A percentile compares a stretch with the other conserved stretches of the same genome.
These are phyloP conservation scores for Coniochaeta prunicola DNA, from an alignment of 2,329 filamentous ascomycete genomes.

Conservation along the genomic window DNA sequence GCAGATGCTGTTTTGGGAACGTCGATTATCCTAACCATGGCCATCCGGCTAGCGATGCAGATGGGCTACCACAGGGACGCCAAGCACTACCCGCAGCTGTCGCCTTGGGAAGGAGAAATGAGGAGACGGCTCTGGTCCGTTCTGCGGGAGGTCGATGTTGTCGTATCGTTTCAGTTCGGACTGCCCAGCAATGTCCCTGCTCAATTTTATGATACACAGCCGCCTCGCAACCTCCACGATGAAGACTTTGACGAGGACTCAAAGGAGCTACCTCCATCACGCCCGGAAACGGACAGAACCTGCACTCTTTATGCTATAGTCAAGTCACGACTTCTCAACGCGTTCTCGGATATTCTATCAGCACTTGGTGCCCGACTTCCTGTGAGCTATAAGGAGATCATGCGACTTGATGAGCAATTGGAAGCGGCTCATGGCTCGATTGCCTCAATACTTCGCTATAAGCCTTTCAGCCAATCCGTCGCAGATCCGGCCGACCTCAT, in stretches of 20 bases:
- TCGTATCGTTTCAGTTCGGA: slow-evolving; percentile 45
- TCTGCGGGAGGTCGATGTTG: slow-evolving; percentile 36
- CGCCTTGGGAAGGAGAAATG: slow-evolving; percentile 44
- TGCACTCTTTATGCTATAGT: slow-evolving; percentile 10
- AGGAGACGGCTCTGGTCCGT: slow-evolving; percentile 40
- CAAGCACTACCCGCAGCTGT: slow-evolving; percentile 30
- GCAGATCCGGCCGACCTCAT: slow-evolving; percentile 14
- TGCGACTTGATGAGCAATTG: slow-evolving; percentile 14
- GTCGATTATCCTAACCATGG: slow-evolving; percentile 18
- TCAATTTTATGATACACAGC: slow-evolving; percentile 36
- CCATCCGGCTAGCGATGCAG: slow-evolving; percentile 18
- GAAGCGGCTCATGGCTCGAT: slow-evolving; percentile 9
- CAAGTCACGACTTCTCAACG: slow-evolving; percentile 11
- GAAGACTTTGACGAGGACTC: slow-evolving; percentile 43
- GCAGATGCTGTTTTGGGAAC: slow-evolving; percentile 16
- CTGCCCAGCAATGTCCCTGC: slow-evolving; percentile 42
- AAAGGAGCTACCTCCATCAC: slow-evolving; percentile 31
- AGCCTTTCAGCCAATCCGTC: slow-evolving; percentile 10
- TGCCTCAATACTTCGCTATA: slow-evolving; percentile 8
- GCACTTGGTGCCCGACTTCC: slow-evolving; percentile 7
- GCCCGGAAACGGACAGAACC: slow-evolving; percentile 35
- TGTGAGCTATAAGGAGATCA: slow-evolving; percentile 10
- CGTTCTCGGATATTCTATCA: slow-evolving; percentile 9
- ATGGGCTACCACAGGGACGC: slow-evolving; percentile 43
- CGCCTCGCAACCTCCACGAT: slow-evolving; percentile 39